Evolutionary conservation across 176 grass and related monocot genomes (phyloP), one percentile per base, ranked within the genome.

Genomic region (Microstegium vimineum): DNA sequence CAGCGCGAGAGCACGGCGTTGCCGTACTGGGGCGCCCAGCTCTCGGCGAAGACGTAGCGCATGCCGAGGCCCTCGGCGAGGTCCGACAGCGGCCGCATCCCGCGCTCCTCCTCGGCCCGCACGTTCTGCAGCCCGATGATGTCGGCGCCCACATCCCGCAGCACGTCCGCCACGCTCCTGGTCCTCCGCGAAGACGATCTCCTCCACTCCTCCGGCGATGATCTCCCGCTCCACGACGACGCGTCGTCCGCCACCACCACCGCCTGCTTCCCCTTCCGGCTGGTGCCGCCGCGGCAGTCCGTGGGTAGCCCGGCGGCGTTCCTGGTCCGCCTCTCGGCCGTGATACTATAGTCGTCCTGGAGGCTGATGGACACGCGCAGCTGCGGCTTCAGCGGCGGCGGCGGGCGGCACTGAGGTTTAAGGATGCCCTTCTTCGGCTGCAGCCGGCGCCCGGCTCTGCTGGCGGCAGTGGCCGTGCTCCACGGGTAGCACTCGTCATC

Each of bases 1-100:
- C 92, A 98, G 36, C 88, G 92, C 27, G 95, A 98, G 78, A 94
- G 89, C 27, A 98, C 73, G 64, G 95, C 95, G 70, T 98, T 89
- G 72, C 95, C 95, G 79, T 91, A 98, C 67, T 94, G 86, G 22
- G 95, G 95, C 66, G 95, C 95, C 95, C 95, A 98, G 89, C 95
- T 98, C 88, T 98, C 95, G 2, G 95, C 95, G 73, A 98, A 98
- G 26, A 94, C 86, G 75, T 87, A 98, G 35, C 86, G 88, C 95
- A 98, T 98, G 49, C 95, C 95, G 10, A 98, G 87, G 56, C 82
- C 84, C 10, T 86, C 86, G 7, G 95, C 95, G 26, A 98, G 83
- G 1, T 94, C 92, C 25, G 95, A 93, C 62, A 98, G 88, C 71
- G 95, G 92, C 37, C 83, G 76, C 95, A 98, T 98, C 52, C 86